Percentiles rank a stretch among this genome's conserved stretches.
Evolutionary conservation across 23 red algal species (phyloP).

Genomic region (Gracilariopsis chorda): DNA sequence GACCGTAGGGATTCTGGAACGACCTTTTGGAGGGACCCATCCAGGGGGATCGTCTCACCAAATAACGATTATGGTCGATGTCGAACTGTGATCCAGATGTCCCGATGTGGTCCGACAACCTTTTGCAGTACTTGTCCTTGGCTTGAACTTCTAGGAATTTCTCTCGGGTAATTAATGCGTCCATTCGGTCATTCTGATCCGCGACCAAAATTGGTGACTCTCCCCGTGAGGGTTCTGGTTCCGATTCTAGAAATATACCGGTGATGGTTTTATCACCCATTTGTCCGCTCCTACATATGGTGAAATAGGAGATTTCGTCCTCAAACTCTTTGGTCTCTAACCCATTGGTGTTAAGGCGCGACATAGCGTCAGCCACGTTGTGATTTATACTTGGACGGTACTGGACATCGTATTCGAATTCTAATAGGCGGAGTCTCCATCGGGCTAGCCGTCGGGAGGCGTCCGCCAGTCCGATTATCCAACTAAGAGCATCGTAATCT

Average conservation of each 20-base stretch:
- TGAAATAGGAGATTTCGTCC: background rate
- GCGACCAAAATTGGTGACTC: background rate
- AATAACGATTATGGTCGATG: background rate
- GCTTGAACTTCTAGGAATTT: background rate
- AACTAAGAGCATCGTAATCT: conserved; percentile 15
- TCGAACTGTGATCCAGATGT: background rate
- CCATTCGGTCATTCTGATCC: background rate
- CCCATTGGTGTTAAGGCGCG: background rate
- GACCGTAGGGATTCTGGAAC: background rate
- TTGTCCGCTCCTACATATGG: background rate
- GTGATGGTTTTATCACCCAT: background rate
- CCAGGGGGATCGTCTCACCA: background rate
- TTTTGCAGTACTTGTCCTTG: background rate
- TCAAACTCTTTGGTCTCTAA: background rate
- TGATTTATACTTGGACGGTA: background rate
- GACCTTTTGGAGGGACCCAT: background rate
- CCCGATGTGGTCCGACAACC: background rate
- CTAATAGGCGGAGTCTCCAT: background rate
- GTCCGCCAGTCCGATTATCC: conserved; percentile 8
- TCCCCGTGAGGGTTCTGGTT: background rate
- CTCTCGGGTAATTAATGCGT: background rate
- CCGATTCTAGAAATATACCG: background rate
- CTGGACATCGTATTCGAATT: background rate
- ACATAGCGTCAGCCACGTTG: conserved; percentile 3
- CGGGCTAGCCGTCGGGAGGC: background rate